A percentile compares a stretch with the other conserved stretches of the same genome.
phyloP scores from a whole-genome alignment of 805 yeast species.

The Pichia exigua region DNA sequence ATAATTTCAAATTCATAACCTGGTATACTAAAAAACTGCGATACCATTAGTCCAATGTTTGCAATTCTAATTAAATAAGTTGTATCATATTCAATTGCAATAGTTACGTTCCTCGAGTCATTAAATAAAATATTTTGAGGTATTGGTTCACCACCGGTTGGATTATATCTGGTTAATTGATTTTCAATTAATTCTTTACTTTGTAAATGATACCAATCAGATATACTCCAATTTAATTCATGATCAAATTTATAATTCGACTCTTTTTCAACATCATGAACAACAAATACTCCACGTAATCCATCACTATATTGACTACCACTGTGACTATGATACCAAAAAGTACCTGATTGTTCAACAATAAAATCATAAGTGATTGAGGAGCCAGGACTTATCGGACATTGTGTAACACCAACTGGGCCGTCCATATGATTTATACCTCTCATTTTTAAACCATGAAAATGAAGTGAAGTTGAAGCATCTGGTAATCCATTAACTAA shows the following conservation, averaged over 20 bases:
- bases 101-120: constrained; percentile 50
- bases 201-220: constrained; percentile 59
- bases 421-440: constrained; percentile 66
- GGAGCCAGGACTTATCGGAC: constrained; percentile 67
- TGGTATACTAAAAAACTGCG: constrained; percentile 61
- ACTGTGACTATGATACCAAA: constrained; percentile 78
- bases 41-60: constrained; percentile 65
- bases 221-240: constrained; percentile 46
- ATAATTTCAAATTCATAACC: constrained; percentile 66
- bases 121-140: constrained; percentile 62
- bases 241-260: constrained; percentile 55
- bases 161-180: constrained; percentile 60
- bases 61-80: constrained; percentile 59
- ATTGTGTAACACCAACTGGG: constrained; percentile 71
- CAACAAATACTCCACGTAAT: constrained; percentile 56
- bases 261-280: constrained; percentile 43
- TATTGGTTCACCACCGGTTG: constrained; percentile 81
- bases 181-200: constrained; percentile 37
- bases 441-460: constrained; percentile 70
- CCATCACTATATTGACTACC: constrained; percentile 79
- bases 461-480: constrained; percentile 55
- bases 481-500: constrained; percentile 53
- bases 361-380: constrained; percentile 65
- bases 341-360: constrained; percentile 68
- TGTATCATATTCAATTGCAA: constrained; percentile 48